Base-by-base conservation (phyloP, 78 protist genomes). In the Andalucia godoyi region DNA sequence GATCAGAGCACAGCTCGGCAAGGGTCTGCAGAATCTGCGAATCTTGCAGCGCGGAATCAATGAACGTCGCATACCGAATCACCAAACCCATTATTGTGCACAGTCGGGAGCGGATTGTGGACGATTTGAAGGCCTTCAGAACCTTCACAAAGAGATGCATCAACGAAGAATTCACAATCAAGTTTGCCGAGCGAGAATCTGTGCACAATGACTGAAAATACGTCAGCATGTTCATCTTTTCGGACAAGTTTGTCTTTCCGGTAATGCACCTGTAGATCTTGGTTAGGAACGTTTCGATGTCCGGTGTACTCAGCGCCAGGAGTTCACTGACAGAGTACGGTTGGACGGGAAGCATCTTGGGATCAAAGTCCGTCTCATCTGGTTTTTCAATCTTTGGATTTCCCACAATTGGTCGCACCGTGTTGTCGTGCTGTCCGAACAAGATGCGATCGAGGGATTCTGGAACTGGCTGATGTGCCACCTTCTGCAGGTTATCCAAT, bases 51-150 rank as follows among this genome's bases (percentile, higher is more conserved):
- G 27, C 62, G 0, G 42, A 4, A 1, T 7, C 17, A 29, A 72
- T 30, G 70, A 8, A 40, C 13, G 70, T 72, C 23, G 78, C 70
- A 41, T 72, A 49, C 36, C 78, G 60, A 7, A 70, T 57, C 55
- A 70, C 34, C 45, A 54, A 23, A 32, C 75, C 75, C 43, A 70
- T 62, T 18, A 70, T 13, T 17, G 29, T 4, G 21, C 36, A 67
- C 21, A 70, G 58, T 12, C 6, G 42, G 8, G 61, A 2, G 13
- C 45, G 3, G 39, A 7, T 36, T 5, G 58, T 36, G 12, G 75
- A n/a, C 23, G 4, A 9, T 17, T 27, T 54, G 25, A 36, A 4
- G 17, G 2, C 4, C 65, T 7, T 41, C 21, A 72, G 23, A 25
- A 59, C 12, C 46, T 50, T 51, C 29, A 51, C 45, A 36, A 27